phyloP scores from a whole-genome alignment of 805 yeast species.

The Ogataea wickerhamii region DNA sequence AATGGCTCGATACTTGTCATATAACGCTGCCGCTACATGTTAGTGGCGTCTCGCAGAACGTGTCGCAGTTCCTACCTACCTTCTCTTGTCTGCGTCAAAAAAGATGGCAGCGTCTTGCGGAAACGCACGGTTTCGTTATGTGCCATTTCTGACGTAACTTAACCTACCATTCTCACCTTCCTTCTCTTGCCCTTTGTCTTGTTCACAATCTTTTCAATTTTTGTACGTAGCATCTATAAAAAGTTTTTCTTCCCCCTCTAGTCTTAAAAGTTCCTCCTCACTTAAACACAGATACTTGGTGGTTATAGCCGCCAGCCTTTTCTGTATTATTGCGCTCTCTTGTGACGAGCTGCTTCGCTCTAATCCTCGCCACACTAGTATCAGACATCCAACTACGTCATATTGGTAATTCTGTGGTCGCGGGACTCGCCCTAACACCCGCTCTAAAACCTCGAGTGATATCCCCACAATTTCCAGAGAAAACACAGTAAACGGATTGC shows the following conservation, averaged over 20 bases:
- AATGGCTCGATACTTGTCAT: slow-evolving; percentile 15
- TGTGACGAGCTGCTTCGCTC: background rate
- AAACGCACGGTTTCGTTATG: background rate
- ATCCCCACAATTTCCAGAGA: slow-evolving; percentile 10
- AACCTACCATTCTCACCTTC: too few relatives aligned
- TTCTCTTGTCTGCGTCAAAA: slow-evolving; percentile 21
- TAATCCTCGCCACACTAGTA: slow-evolving; percentile 12
- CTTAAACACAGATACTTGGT: background rate
- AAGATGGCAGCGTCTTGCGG: slow-evolving; percentile 16
- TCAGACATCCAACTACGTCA: slow-evolving; percentile 26
- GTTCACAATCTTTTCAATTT: too few relatives aligned
- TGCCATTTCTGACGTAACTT: too few relatives aligned
- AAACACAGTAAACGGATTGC: slow-evolving; percentile 26
- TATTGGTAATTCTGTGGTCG: slow-evolving; percentile 12
- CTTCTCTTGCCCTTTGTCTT: too few relatives aligned
- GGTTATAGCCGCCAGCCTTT: background rate
- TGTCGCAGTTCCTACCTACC: slow-evolving; percentile 11
- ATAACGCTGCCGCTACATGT: slow-evolving; percentile 13
- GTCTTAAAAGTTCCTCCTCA: background rate
- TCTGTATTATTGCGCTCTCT: background rate
- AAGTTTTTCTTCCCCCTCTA: slow-evolving; percentile 4
- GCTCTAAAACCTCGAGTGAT: slow-evolving; percentile 6
- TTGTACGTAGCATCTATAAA: too few relatives aligned
- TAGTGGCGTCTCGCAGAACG: too few relatives aligned
- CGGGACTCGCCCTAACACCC: slow-evolving; percentile 3